A percentile compares a stretch with the other conserved stretches of the same genome.
Conservation (phyloP, 2,329 filamentous ascomycete genomes). For the Monilinia fructicola region DNA sequence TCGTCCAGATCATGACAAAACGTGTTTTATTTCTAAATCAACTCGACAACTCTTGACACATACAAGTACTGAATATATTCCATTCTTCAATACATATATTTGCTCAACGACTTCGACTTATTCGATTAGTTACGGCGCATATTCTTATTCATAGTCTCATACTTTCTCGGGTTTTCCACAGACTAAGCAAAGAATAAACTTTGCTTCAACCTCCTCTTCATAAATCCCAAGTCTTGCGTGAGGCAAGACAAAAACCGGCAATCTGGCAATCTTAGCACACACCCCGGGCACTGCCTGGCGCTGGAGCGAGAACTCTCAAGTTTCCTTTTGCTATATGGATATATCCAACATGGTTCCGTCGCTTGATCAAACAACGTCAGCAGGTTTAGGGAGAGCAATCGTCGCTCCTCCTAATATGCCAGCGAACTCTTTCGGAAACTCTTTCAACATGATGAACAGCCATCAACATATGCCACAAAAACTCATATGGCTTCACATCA, state of each 20-base stretch:
- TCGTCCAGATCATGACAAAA: slow-evolving; percentile 15
- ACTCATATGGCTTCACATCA: slow-evolving; percentile 46
- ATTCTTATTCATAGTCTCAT: background rate
- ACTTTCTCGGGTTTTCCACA: background rate
- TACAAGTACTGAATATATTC: slow-evolving; percentile 20
- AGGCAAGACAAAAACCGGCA: slow-evolving; percentile 42
- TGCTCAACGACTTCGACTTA: slow-evolving; percentile 2
- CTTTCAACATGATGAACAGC: slow-evolving; percentile 45
- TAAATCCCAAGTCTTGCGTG: slow-evolving; percentile 36
- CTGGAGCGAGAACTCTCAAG: slow-evolving; percentile 48
- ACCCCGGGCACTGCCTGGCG: slow-evolving; percentile 53
- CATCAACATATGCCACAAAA: slow-evolving; percentile 40
- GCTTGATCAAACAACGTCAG: slow-evolving; percentile 48
- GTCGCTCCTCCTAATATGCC: slow-evolving; percentile 48
- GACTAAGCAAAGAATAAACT: slow-evolving; percentile 1
- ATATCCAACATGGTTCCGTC: slow-evolving; percentile 46
- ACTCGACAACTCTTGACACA: background rate
- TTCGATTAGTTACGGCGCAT: background rate
- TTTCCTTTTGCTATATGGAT: slow-evolving; percentile 45
- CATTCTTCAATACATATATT: slow-evolving; percentile 1
- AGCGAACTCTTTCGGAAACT: slow-evolving; percentile 43
- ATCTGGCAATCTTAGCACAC: slow-evolving; percentile 52
- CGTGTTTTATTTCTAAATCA: slow-evolving; percentile 3
- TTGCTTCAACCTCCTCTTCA: background rate
- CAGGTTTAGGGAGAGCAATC: slow-evolving; percentile 46